Percentiles rank a stretch among this genome's conserved stretches.
Conservation (phyloP, 805 yeast species). For the Candida alai region DNA sequence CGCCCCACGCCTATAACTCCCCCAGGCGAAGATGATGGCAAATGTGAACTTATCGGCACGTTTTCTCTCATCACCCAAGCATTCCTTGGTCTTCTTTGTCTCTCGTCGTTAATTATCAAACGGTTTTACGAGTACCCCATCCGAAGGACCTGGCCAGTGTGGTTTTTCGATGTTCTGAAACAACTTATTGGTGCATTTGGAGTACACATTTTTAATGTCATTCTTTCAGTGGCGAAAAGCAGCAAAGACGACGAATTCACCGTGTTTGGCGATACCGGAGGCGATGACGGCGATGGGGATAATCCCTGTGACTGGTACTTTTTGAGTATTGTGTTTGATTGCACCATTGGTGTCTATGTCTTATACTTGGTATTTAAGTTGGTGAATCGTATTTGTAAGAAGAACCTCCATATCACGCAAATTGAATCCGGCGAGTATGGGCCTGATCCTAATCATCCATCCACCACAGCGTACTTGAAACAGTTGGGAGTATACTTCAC, state of each 20-base stretch:
- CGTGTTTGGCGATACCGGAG: conserved; percentile 32
- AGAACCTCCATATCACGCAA: conserved; percentile 37
- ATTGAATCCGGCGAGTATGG: conserved; percentile 64
- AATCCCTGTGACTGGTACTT: conserved; percentile 93
- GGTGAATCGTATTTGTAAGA: conserved; percentile 41
- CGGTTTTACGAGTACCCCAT: conserved; percentile 74
- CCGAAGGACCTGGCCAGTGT: conserved; percentile 80
- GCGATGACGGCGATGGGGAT: conserved; percentile 9
- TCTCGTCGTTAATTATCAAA: conserved; percentile 70
- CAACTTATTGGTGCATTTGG: conserved; percentile 86
- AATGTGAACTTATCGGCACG: conserved; percentile 66
- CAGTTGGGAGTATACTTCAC: conserved; percentile 67
- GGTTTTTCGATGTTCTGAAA: conserved; percentile 87
- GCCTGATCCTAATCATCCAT: conserved; percentile 52
- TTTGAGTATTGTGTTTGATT: conserved; percentile 80
- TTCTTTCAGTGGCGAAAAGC: conserved; percentile 60
- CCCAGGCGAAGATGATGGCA: conserved; percentile 21
- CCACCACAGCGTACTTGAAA: conserved; percentile 54
- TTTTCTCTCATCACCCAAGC: conserved; percentile 78
- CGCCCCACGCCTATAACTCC: not conserved
- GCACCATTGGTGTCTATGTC: conserved; percentile 90
- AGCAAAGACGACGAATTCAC: conserved; percentile 10
- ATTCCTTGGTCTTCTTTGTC: conserved; percentile 69
- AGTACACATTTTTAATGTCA: conserved; percentile 73
- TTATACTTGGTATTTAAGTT: conserved; percentile 50